Percentiles rank a stretch among this genome's conserved stretches.
Conservation (phyloP, 345 rosid genomes). For the Eucalyptus curtisii region DNA sequence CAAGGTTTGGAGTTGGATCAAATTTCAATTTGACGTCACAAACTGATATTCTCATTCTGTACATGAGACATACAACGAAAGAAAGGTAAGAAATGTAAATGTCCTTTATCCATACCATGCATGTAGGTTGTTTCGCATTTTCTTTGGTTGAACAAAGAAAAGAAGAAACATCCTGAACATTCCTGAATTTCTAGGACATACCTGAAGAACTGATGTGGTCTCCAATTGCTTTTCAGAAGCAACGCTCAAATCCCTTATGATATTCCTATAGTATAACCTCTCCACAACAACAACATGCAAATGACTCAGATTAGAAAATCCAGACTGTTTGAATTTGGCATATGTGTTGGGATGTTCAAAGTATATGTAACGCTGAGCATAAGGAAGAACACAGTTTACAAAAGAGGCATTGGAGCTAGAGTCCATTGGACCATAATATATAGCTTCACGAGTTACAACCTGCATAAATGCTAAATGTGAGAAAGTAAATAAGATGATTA, state of each 20-base stretch:
- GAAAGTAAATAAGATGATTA: not conserved
- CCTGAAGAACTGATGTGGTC: slow-evolving; percentile 75
- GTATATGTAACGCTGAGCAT: slow-evolving; percentile 72
- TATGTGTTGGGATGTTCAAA: slow-evolving; percentile 42
- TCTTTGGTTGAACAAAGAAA: not conserved
- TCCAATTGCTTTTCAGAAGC: slow-evolving; percentile 36
- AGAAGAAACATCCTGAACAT: not conserved
- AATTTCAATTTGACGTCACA: not conserved
- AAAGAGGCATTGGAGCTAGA: slow-evolving; percentile 37
- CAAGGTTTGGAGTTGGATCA: not conserved
- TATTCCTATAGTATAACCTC: slow-evolving; percentile 57
- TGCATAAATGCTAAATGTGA: slow-evolving; percentile 7
- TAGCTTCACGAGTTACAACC: slow-evolving; percentile 77
- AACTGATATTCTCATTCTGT: not conserved
- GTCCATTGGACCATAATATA: slow-evolving; percentile 36
- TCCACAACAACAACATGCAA: slow-evolving; percentile 54
- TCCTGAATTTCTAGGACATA: slow-evolving; percentile 1
- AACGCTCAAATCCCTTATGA: slow-evolving; percentile 30
- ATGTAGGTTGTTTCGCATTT: not conserved
- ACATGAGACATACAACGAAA: not conserved
- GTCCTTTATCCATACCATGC: not conserved
- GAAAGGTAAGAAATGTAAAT: not conserved
- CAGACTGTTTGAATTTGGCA: slow-evolving; percentile 33
- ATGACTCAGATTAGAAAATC: slow-evolving; percentile 26
- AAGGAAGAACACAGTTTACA: slow-evolving; percentile 74